Evolutionary conservation across 345 rosid species (phyloP).

Genomic region (Garcia nutans): DNA sequence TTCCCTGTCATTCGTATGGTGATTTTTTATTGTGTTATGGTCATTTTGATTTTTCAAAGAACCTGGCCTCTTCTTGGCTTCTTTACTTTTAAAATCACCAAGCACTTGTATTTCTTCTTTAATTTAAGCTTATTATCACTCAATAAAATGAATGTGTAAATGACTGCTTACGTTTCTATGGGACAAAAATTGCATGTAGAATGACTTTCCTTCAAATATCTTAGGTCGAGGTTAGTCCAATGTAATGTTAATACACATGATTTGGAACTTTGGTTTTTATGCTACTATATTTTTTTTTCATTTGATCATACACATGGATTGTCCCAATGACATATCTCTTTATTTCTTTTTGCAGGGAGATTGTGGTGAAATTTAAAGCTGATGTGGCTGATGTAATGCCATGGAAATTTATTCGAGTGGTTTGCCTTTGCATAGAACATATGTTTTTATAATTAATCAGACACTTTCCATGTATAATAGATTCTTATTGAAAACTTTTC

Average conservation of each 20-base stretch:
- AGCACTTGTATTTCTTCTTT: neutral
- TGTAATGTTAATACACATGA: neutral
- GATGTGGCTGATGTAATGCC: slow-evolving; percentile 99
- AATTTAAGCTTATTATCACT: neutral
- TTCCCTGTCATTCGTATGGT: no score
- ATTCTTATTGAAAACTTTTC: slow-evolving; percentile 9
- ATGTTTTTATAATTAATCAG: neutral
- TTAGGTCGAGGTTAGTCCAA: neutral
- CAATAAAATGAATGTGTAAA: neutral
- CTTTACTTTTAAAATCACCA: neutral
- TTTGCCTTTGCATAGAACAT: slow-evolving; percentile 15
- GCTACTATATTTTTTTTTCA: neutral
- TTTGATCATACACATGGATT: neutral
- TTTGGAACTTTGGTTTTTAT: neutral
- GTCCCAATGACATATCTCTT: neutral
- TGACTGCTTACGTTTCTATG: neutral
- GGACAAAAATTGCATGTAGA: neutral
- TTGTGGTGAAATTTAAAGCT: slow-evolving; percentile 89
- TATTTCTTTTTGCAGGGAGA: slow-evolving; percentile 51
- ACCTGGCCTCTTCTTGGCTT: no score
- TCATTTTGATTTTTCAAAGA: neutral
- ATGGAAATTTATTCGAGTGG: slow-evolving; percentile 97
- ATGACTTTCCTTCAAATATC: neutral
- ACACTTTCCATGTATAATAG: slow-evolving; percentile 1
- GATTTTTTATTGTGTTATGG: neutral